These are phyloP conservation scores for Nemophila menziesii DNA, from an alignment of 257 asterid genomes.

Conservation along the genomic window DNA sequence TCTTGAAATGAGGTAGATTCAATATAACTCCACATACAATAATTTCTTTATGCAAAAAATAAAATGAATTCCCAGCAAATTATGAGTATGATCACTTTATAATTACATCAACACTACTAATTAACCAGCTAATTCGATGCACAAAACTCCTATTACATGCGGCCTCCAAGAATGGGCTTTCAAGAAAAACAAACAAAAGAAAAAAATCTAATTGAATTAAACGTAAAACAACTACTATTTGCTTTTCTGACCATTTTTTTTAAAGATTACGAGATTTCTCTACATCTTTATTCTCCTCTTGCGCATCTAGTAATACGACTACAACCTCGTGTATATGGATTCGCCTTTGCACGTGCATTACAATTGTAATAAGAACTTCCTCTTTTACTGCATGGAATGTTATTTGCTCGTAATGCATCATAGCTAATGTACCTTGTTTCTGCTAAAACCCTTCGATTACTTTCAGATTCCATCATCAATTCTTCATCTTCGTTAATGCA, in stretches of 20 bases:
- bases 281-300: slow-evolving; percentile 3
- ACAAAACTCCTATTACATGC: too few species aligned
- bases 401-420: slow-evolving; percentile 9
- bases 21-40: too few species aligned
- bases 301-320: slow-evolving; percentile 9
- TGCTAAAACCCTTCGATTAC: slow-evolving; percentile 8
- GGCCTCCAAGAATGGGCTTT: too few species aligned
- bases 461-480: slow-evolving; percentile 23
- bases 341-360: slow-evolving; percentile 6
- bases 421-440: slow-evolving; percentile 11
- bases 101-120: neutral
- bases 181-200: neutral
- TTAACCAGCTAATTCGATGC: too few species aligned
- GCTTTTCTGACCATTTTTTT: too few species aligned
- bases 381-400: slow-evolving; percentile 15
- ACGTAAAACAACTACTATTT: too few species aligned
- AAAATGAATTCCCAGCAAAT: too few species aligned
- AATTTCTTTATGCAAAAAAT: too few species aligned
- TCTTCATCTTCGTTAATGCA: slow-evolving; percentile 30
- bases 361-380: slow-evolving; percentile 23
- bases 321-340: slow-evolving; percentile 25
- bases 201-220: too few species aligned
- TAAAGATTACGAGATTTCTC: neutral
- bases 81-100: neutral
- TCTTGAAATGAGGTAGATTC: too few species aligned